A percentile compares a stretch with the other conserved stretches of the same genome.
phyloP scores from a whole-genome alignment of 2,329 filamentous ascomycete species.

The Fusarium sp. region DNA sequence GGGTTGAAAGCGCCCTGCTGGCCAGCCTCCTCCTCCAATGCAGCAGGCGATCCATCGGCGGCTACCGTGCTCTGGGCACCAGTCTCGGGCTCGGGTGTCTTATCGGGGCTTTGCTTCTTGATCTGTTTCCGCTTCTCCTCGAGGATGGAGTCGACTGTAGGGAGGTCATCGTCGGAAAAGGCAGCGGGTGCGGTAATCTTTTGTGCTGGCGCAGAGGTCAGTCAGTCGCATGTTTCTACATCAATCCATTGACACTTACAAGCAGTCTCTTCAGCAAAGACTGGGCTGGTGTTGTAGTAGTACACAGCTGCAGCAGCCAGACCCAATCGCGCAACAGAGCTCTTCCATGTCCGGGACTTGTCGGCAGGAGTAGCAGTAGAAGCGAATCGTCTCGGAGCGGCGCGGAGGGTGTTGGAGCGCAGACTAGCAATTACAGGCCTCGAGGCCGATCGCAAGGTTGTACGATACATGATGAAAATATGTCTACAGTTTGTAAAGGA shows the following conservation, averaged over 20 bases:
- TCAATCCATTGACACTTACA: constrained; percentile 64
- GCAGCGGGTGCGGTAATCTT: constrained; percentile 58
- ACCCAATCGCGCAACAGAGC: constrained; percentile 77
- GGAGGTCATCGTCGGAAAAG: constrained; percentile 69
- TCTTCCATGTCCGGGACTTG: constrained; percentile 86
- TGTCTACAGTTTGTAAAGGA: constrained; percentile 2
- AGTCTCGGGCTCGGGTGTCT: constrained; percentile 44
- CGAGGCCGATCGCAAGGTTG: constrained; percentile 62
- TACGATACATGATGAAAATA: constrained; percentile 62
- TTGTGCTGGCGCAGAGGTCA: constrained; percentile 37
- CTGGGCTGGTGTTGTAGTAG: constrained; percentile 91
- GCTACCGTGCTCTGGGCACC: constrained; percentile 43
- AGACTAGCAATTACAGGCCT: constrained; percentile 58
- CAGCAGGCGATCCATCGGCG: constrained; percentile 58
- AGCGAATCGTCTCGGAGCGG: constrained; percentile 62
- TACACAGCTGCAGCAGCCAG: constrained; percentile 83
- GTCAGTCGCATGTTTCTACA: constrained; percentile 18
- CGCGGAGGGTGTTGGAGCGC: constrained; percentile 54
- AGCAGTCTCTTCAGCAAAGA: constrained; percentile 85
- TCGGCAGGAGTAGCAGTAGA: constrained; percentile 67
- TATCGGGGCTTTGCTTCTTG: constrained; percentile 43
- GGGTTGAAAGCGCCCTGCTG: constrained; percentile 97
- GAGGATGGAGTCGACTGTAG: constrained; percentile 75
- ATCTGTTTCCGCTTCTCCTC: constrained; percentile 70
- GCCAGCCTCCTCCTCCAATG: constrained; percentile 82